Conservation (phyloP, 225 moss, liverwort and hornwort species). For the Rhytidiadelphus loreus region DNA sequence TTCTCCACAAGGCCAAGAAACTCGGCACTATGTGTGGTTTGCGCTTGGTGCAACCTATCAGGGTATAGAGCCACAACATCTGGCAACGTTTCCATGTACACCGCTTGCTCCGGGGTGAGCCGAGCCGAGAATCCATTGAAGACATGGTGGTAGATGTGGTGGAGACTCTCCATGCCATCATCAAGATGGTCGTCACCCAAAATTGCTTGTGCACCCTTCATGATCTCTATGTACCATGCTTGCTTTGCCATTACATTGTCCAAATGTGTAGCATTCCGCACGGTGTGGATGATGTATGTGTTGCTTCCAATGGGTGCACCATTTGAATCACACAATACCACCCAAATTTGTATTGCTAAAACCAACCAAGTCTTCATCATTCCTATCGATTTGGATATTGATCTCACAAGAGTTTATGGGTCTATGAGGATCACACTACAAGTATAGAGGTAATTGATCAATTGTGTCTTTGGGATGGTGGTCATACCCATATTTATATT, state of each 20-base stretch:
- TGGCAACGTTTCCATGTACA: neutral
- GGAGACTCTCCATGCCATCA: neutral
- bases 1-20: neutral
- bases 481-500: neutral
- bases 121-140: neutral
- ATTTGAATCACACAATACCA: too few species aligned
- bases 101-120: rapidly evolving
- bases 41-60: neutral
- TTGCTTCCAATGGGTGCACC: neutral
- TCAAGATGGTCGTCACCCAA: neutral
- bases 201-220: neutral
- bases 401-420: neutral
- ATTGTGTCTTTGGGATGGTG: neutral
- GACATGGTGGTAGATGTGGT: neutral
- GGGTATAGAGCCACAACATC: neutral
- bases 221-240: neutral
- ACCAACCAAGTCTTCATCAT: neutral
- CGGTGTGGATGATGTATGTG: neutral
- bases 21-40: neutral
- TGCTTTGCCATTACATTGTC: neutral
- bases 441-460: neutral
- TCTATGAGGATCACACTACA: neutral
- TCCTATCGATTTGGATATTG: neutral
- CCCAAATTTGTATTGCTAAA: neutral
- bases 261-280: neutral